Evolutionary conservation across 75 land plant genomes (phyloP), one percentile per base, ranked within the genome.

Genomic region (Pinus tabuliformis): DNA sequence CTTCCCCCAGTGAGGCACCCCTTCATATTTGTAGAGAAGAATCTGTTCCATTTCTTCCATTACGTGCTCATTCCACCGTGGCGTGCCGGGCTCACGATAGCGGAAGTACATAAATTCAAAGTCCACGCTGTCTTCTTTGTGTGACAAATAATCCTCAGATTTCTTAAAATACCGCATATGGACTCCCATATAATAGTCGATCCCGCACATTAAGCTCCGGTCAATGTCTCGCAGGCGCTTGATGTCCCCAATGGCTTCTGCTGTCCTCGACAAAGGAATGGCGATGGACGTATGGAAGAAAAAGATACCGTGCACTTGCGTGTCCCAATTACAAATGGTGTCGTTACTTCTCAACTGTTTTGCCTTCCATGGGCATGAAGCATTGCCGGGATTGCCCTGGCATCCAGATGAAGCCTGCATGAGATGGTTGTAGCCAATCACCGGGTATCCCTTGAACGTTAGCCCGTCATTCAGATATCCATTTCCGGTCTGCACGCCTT

Each of bases 1-100:
- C 78, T 83, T 83, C 1, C 74, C 85, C 85, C 78, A 83, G 74
- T 83, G 82, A 1, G 85, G 85, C 57, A 24, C 18, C 16, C 83
- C 82, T 12, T 42, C 77, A 52, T 75, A 83, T 59, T 79, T 79
- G 30, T 57, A 17, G 60, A 83, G 36, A n/a, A 59, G 65, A 60
- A 83, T 49, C 74, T 83, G 82, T 52, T 83, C 85, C 4, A 83
- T 75, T 70, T 83, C 82, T 28, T 79, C 82, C 58, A 70, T 26
- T 20, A 79, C 28, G 26, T 83, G 82, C 16, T 79, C 81, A 57
- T 83, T 21, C 33, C 76, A 45, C 26, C 80, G 66, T 3, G 30
- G 85, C 26, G 0, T 13, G 8, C 59, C 16, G 3, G 72, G 56
- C 73, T 78, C 57, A 16, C 78, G 52, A 9, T 57, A 56, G 11